Base-by-base conservation (phyloP, 2,329 filamentous ascomycete species). In the Davidsoniella eucalypti region DNA sequence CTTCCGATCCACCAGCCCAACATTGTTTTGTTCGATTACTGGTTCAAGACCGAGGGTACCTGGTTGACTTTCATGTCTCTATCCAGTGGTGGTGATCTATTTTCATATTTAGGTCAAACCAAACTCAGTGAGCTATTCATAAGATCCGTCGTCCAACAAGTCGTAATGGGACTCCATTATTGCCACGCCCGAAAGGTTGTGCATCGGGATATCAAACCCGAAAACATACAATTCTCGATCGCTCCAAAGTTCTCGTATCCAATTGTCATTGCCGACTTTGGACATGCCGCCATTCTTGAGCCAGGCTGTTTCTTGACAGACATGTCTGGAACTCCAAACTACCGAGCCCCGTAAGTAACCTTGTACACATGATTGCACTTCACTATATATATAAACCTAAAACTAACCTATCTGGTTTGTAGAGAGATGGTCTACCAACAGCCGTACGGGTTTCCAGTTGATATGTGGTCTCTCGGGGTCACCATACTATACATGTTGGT, bases 1-100 rank as follows among this genome's bases (percentile, higher is more conserved):
- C 16, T 41, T 18, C 10, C 21, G 21, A 23, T 23, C 21, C 16
- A 12, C 5, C 16, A 53, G 52, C 52, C 52, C 9, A 53, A 53
- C 21, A 44, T 53, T n/a, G 17, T 48, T 6, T 43, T 29, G 16
- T 50, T 44, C 21, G 47, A 50, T 10, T 42, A 50, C 26, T 21
- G 47, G 6, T 37, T 40, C n/a, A 26, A 14, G 4, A 50, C 45
- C 16, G 33, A 38, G 7, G 16, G 36, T 17, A 44, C 39, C 14
- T 53, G 71, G 33, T 76, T 73, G 52, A 69, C 71, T 0, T 76
- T 80, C 52, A 73, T 69, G 1, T 73, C 78, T 47, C 63, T 80
- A 36, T 75, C 75, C 0, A 65, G 69, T 4, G 69, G 76, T 0
- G 73, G 73, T 0, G 73, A 76, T 54, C 59, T 76, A 2, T 70